These are phyloP conservation scores for Plasmodium sp. DNA, from an alignment of 169 alveolate species.

Conservation along the genomic window DNA sequence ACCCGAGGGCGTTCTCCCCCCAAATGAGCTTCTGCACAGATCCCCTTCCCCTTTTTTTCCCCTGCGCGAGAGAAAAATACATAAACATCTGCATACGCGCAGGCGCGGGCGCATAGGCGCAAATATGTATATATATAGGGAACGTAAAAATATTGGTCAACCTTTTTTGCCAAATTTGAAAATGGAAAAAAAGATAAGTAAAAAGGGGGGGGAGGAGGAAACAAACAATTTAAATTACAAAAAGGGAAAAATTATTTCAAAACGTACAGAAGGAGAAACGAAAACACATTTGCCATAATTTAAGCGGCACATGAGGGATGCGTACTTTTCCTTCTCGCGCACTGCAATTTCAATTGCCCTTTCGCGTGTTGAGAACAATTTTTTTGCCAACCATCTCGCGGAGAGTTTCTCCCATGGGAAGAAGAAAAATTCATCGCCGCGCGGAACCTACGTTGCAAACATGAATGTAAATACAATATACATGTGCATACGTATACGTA, in stretches of 20 bases:
- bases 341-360: neutral
- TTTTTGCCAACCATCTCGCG: neutral
- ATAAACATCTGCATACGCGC: neutral
- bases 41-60: neutral
- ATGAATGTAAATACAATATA: neutral
- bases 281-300: neutral
- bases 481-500: neutral
- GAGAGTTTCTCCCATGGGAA: neutral
- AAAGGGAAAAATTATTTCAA: neutral
- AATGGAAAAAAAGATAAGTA: neutral
- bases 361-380: neutral
- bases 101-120: neutral
- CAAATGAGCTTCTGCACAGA: neutral
- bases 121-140: neutral
- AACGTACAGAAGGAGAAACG: neutral
- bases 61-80: neutral
- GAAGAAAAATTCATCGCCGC: neutral
- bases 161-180: neutral
- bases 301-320: neutral
- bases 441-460: neutral
- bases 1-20: neutral
- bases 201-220: neutral
- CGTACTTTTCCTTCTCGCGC: neutral
- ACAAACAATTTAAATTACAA: neutral
- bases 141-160: neutral